These are phyloP conservation scores for Quaeritorhiza haematococci DNA, from an alignment of 371 early-diverging fungal genomes.

Conservation along the genomic window DNA sequence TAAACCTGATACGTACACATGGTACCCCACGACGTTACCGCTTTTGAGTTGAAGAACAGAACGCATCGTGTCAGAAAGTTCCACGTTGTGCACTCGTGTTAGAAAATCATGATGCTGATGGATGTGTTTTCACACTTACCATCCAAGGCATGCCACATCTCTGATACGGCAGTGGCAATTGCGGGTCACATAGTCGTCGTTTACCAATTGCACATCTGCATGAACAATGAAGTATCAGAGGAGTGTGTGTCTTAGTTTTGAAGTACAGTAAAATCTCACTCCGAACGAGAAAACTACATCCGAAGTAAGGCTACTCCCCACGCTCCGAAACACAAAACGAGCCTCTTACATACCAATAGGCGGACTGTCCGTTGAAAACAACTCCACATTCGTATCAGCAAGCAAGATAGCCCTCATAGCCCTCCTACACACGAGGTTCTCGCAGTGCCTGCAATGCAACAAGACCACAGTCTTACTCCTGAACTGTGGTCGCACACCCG, in stretches of 20 bases:
- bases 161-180: slow-evolving; percentile 90
- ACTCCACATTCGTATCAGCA: slow-evolving; percentile 75
- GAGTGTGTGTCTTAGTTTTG: not conserved
- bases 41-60: too few species aligned
- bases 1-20: too few species aligned
- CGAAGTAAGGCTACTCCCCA: not conserved
- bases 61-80: too few species aligned
- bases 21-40: slow-evolving; percentile 19
- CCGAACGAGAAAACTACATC: not conserved
- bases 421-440: slow-evolving; percentile 39
- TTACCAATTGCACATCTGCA: slow-evolving; percentile 84
- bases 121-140: too few species aligned
- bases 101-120: too few species aligned
- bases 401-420: slow-evolving; percentile 81
- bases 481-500: slow-evolving; percentile 1
- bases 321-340: not conserved
- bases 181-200: slow-evolving; percentile 84
- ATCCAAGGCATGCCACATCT: slow-evolving; percentile 89
- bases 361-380: slow-evolving; percentile 79
- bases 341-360: slow-evolving; percentile 59
- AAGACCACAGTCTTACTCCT: slow-evolving; percentile 1
- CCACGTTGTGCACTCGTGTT: too few species aligned
- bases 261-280: not conserved
- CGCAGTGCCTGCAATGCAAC: slow-evolving; percentile 2
- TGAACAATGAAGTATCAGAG: not conserved